phyloP scores from a whole-genome alignment of 2,329 filamentous ascomycete genomes.

The Colletotrichum caudatum region DNA sequence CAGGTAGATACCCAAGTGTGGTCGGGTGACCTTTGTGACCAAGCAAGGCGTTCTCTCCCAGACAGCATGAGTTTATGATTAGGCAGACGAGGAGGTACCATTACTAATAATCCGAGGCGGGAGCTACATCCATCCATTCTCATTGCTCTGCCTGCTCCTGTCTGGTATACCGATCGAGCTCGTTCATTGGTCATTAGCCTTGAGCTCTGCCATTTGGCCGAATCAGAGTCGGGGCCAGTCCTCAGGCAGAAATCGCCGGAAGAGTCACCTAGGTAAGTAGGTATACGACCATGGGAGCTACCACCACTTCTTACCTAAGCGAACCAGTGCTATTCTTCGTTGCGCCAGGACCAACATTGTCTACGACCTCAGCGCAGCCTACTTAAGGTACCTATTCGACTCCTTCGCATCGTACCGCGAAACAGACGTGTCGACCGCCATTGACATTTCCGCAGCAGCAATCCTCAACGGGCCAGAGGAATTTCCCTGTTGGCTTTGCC shows the following conservation, averaged over 20 bases:
- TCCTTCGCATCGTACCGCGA: conserved; percentile 9
- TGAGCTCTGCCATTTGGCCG: background rate
- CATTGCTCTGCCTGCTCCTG: conserved; percentile 14
- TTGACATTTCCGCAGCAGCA: conserved; percentile 1
- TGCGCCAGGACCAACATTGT: background rate
- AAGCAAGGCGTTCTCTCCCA: conserved; percentile 4
- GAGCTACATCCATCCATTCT: conserved; percentile 7
- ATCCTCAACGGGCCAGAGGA: background rate
- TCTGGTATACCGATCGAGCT: background rate
- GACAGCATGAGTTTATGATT: background rate
- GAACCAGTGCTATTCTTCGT: background rate
- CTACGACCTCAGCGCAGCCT: conserved; percentile 8
- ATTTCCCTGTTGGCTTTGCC: background rate
- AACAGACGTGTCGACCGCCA: conserved; percentile 3
- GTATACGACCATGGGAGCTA: background rate
- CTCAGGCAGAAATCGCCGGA: conserved; percentile 29
- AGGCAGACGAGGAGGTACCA: background rate
- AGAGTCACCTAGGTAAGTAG: background rate
- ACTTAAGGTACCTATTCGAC: conserved; percentile 20
- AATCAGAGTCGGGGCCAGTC: conserved; percentile 13
- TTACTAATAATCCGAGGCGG: conserved; percentile 2
- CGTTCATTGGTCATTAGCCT: conserved; percentile 17
- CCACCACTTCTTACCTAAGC: conserved; percentile 17
- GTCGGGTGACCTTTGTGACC: conserved; percentile 9
- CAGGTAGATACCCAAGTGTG: background rate